These are phyloP conservation scores for Cyberlindnera petersonii DNA, from an alignment of 805 yeast species.

Conservation along the genomic window DNA sequence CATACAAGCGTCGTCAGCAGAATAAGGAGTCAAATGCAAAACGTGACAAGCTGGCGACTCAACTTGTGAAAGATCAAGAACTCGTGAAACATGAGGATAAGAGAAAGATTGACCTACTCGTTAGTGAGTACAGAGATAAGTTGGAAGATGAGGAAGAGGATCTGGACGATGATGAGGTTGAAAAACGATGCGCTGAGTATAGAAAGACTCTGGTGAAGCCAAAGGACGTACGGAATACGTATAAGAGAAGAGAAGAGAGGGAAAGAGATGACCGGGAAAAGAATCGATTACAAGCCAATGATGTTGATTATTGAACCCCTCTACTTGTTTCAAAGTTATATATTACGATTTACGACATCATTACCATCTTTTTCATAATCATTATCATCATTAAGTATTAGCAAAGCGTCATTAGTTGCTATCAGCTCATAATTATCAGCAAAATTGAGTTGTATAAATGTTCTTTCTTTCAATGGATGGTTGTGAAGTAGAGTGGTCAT, in stretches of 20 bases:
- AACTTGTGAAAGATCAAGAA: slow-evolving; percentile 18
- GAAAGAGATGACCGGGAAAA: slow-evolving; percentile 6
- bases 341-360: too few species aligned
- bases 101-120: slow-evolving; percentile 31
- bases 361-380: too few species aligned
- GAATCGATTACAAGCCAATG: background rate
- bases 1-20: slow-evolving; percentile 35
- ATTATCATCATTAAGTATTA: too few species aligned
- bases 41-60: slow-evolving; percentile 8
- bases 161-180: slow-evolving; percentile 36
- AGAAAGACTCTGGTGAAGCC: slow-evolving; percentile 24
- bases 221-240: slow-evolving; percentile 10
- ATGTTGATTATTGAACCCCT: background rate
- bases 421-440: too few species aligned
- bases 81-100: slow-evolving; percentile 21
- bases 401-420: background rate
- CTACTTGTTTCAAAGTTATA: background rate
- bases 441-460: too few species aligned
- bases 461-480: background rate
- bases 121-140: slow-evolving; percentile 47
- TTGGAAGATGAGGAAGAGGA: slow-evolving; percentile 50
- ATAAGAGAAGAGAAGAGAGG: slow-evolving; percentile 13
- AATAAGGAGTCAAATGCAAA: slow-evolving; percentile 15
- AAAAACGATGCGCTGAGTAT: slow-evolving; percentile 28
- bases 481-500: background rate